These are phyloP conservation scores for Fusarium sp. DNA, from an alignment of 2,329 filamentous ascomycete species.

Conservation along the genomic window DNA sequence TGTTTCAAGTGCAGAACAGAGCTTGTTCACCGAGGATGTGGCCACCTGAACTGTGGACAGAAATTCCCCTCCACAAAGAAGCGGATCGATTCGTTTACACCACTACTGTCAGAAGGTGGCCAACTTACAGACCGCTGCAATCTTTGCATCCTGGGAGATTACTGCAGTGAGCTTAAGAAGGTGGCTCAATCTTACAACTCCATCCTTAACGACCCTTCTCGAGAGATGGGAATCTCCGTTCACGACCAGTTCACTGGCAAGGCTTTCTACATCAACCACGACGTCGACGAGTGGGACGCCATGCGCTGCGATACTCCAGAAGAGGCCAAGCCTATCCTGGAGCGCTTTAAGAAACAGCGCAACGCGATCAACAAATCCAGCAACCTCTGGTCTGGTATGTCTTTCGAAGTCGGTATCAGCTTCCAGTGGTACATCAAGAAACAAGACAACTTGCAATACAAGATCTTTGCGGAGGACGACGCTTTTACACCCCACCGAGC, in stretches of 20 bases:
- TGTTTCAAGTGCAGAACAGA: background rate
- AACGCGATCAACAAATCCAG: background rate
- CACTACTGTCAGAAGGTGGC: background rate
- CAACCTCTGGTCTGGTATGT: background rate
- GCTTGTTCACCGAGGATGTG: background rate
- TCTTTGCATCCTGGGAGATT: background rate
- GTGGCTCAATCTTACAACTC: background rate
- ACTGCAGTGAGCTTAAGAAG: background rate
- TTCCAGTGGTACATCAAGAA: background rate
- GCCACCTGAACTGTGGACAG: background rate
- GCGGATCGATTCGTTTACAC: background rate
- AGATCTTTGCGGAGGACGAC: background rate
- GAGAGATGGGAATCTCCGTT: background rate
- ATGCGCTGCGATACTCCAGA: background rate
- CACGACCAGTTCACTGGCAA: background rate
- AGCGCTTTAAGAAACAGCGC: background rate
- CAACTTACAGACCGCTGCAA: background rate
- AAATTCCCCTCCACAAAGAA: background rate
- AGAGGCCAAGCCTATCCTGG: background rate
- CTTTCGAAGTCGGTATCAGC: background rate
- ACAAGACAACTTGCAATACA: background rate
- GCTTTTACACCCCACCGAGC: background rate
- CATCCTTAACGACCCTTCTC: background rate
- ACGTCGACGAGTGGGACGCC: background rate
- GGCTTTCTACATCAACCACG: background rate